Conservation (phyloP, 129 eudicot genomes). For the Centella asiatica region DNA sequence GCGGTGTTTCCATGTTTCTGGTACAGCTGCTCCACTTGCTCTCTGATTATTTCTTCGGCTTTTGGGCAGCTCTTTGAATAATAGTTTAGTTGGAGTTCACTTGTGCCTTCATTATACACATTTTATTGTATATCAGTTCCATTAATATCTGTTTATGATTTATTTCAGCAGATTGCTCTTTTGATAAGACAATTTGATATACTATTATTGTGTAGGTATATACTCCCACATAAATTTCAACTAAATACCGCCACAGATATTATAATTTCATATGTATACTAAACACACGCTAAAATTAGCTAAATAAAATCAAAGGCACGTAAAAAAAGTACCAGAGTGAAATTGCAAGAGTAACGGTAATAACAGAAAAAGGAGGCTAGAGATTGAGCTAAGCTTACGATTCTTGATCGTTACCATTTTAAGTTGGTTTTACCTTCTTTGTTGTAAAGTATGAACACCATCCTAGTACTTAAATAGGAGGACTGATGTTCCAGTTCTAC, state of each 20-base stretch:
- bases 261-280: not conserved
- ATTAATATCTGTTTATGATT: no score
- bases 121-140: no score
- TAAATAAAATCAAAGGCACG: not conserved
- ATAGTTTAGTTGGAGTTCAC: slow-evolving; percentile 50
- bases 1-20: slow-evolving; percentile 80
- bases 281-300: not conserved
- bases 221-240: no score
- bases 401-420: no score
- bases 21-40: slow-evolving; percentile 50
- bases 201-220: no score
- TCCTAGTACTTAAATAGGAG: no score
- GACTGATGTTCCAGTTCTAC: no score
- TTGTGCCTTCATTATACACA: slow-evolving; percentile 32
- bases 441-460: no score
- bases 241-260: no score
- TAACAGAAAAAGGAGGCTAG: slow-evolving; percentile 32
- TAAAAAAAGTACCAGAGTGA: slow-evolving; percentile 32
- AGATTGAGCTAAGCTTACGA: slow-evolving; percentile 10
- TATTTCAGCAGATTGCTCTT: no score
- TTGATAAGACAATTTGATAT: no score
- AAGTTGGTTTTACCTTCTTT: no score
- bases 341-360: slow-evolving; percentile 30
- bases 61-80: slow-evolving; percentile 66
- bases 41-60: slow-evolving; percentile 61